These are phyloP conservation scores for Mortierella sp. DNA, from an alignment of 371 early-diverging fungal species.

Conservation along the genomic window DNA sequence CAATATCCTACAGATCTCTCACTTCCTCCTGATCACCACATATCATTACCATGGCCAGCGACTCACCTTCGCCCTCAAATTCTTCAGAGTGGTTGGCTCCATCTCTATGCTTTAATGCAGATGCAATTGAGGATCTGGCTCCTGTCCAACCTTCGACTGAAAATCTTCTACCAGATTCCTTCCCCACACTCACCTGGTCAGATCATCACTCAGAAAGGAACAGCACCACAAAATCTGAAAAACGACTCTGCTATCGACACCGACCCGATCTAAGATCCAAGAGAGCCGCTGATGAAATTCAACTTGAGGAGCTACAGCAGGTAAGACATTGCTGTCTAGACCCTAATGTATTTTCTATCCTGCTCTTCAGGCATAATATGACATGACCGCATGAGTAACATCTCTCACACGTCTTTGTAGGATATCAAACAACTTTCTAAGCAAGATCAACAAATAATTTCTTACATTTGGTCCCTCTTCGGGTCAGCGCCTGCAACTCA, in stretches of 20 bases:
- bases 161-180: slow-evolving; percentile 31
- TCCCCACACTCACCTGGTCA: slow-evolving; percentile 54
- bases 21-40: neutral
- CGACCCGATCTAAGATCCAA: slow-evolving; percentile 48
- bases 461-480: slow-evolving; percentile 66
- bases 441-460: slow-evolving; percentile 60
- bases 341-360: neutral
- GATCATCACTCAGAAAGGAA: slow-evolving; percentile 24
- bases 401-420: slow-evolving; percentile 16
- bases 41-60: slow-evolving; percentile 23
- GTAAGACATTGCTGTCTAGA: slow-evolving; percentile 11
- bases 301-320: slow-evolving; percentile 44
- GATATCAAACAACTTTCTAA: slow-evolving; percentile 48
- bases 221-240: slow-evolving; percentile 28
- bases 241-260: slow-evolving; percentile 55
- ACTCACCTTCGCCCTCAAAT: slow-evolving; percentile 44
- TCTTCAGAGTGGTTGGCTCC: slow-evolving; percentile 43
- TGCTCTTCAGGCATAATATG: neutral
- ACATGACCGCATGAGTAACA: neutral
- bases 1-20: too few species aligned
- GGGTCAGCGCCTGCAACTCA: slow-evolving; percentile 59
- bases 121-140: slow-evolving; percentile 50
- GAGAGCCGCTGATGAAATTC: slow-evolving; percentile 47
- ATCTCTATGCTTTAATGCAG: slow-evolving; percentile 50
- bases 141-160: slow-evolving; percentile 42